A percentile compares a stretch with the other conserved stretches of the same genome.
Conservation (phyloP, 2,329 filamentous ascomycete species). For the Aureobasidium mangrovei region DNA sequence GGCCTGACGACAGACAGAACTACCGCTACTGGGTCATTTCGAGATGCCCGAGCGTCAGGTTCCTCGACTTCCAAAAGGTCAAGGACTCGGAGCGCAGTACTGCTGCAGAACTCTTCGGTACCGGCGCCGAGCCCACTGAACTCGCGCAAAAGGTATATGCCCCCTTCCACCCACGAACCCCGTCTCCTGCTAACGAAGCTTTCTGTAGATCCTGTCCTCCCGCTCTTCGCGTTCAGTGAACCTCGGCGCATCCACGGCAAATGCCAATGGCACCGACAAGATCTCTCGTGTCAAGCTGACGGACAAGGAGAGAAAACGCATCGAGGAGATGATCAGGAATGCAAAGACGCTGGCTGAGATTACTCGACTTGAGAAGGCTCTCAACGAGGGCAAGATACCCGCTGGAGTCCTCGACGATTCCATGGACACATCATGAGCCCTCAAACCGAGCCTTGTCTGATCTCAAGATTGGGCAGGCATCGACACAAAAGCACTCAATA, state of each 20-base stretch:
- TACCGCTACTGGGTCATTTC: constrained; percentile 90
- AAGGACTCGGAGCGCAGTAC: constrained; percentile 73
- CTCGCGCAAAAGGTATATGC: constrained; percentile 59
- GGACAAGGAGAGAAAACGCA: constrained; percentile 73
- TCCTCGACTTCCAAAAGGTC: constrained; percentile 88
- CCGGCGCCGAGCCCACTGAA: constrained; percentile 61
- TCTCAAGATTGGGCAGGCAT: not conserved
- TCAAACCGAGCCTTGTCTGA: not conserved
- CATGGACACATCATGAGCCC: constrained; percentile 28
- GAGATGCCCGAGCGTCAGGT: constrained; percentile 74
- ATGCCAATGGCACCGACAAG: constrained; percentile 29
- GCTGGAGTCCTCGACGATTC: constrained; percentile 22
- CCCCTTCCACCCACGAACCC: not conserved
- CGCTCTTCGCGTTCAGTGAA: constrained; percentile 65
- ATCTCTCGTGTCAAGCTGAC: constrained; percentile 50
- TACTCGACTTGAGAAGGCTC: constrained; percentile 77
- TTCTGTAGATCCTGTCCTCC: constrained; percentile 59
- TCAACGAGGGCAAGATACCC: constrained; percentile 82
- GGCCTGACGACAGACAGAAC: constrained; percentile 47
- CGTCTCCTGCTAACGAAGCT: constrained; percentile 22
- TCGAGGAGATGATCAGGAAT: constrained; percentile 80
- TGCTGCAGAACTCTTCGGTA: constrained; percentile 73
- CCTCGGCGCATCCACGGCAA: constrained; percentile 35
- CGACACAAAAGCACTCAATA: not conserved
- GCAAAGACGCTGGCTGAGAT: constrained; percentile 89